Evolutionary conservation across 2,329 filamentous ascomycete species (phyloP), one percentile per base, ranked within the genome.

Genomic region (Neofusicoccum laricinum): DNA sequence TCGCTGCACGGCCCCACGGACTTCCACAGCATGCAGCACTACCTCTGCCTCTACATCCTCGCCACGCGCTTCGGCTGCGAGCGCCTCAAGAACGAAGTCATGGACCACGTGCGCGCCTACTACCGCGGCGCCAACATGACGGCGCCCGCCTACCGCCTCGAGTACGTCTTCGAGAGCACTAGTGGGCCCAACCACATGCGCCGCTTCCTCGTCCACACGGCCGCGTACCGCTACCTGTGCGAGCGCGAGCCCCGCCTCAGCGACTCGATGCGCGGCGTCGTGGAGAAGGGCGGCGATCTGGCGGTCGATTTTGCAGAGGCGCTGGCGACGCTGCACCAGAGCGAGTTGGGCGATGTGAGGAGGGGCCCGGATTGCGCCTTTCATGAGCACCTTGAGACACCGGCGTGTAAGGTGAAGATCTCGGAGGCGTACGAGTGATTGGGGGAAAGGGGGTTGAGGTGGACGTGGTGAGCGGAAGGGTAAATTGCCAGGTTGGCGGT

Each of bases 21-120:
- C 68, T 76, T 73, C 65, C 73, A 75, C 65, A 69, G 68, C 30
- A 64, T 72, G 55, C 70, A 71, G 38, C 74, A 76, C 66, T 75
- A 75, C 65, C 67, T 76, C 48, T 67, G 70, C 34, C 67, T 76
- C 30, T 77, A 76, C 64, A 68, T 73, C 14, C 64, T 76, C 40
- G 73, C 68, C 4, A 51, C 64, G 46, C 68, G 68, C 53, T 75
- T 71, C 61, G 64, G 68, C 46, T 66, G 69, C 51, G 73, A 75
- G 64, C 62, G 48, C 11, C 68, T 76, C 36, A 63, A 71, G 67
- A 76, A 77, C 61, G 61, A 71, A 34, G 72, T 72, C 36, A 72
- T 76, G 65, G 73, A 77, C 63, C 67, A 70, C 40, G 66, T 71
- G 40, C 70, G 75, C 43, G 49, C 64, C 55, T 76, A 77, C 69